Evolutionary conservation across 768 basidiomycete genomes (phyloP), one percentile per base, ranked within the genome.

Genomic region (Panaeolus cyanescens): DNA sequence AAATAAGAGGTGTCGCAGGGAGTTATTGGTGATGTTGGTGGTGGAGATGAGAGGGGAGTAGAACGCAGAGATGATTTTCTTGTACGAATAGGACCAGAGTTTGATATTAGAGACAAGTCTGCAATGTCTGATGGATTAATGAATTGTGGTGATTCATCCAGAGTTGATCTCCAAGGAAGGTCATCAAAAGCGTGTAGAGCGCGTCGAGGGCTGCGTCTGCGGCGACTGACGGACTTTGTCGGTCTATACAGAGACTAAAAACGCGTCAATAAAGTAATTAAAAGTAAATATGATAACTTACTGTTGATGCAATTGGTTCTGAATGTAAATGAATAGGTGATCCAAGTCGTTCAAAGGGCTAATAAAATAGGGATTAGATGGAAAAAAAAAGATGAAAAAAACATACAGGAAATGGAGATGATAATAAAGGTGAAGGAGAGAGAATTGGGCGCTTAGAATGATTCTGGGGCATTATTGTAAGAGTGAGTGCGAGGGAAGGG

Each of bases 101-200:
- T 72, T 25, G 78, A 78, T n/a, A 88, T 67, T 62, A 86, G 83
- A 1, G 88, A 89, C 42, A 89, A 82, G 73, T 90, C 88, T 58
- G 88, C 87, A 62, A 88, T 83, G 66, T 89, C 85, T 69, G 78
- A 79, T 17, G 74, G 74, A 66, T 79, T 75, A 66, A 76, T 59
- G 60, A 67, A 65, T 56, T 82, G 77, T 13, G 81, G 76, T 5
- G 82, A 62, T 56, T 73, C 61, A 56, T 90, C 84, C 55, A 90
- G 74, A 7, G 83, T 78, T 25, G 86, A 78, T 56, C 88, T 86
- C 88, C 89, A 91, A 4, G 89, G 86, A 9, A 91, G 80, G 28
- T 80, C 76, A 74, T 90, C 89, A 69, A 90, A 88, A 3, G 70
- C 59, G 45, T 79, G 77, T 65, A 39, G 79, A 25, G 15, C 45